These are phyloP conservation scores for Aechmea fasciata DNA, from an alignment of 176 grass and related monocot genomes.

Conservation along the genomic window DNA sequence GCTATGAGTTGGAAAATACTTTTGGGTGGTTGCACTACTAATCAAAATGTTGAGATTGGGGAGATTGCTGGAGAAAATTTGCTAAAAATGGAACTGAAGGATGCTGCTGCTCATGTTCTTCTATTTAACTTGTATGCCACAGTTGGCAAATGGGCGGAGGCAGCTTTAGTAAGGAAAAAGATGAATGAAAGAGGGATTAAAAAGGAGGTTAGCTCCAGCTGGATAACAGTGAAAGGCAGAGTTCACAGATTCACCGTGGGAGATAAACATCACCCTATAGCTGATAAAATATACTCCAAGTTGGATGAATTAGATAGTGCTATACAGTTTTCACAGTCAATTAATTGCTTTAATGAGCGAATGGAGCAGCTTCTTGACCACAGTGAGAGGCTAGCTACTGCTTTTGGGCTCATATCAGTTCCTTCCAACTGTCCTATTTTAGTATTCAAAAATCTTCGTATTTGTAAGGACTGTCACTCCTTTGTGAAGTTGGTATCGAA, in stretches of 20 bases:
- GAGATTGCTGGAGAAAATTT: slow-evolving; percentile 11
- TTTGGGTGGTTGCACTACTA: slow-evolving; percentile 17
- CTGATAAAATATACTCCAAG: slow-evolving; percentile 14
- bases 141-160: slow-evolving; percentile 8
- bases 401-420: slow-evolving; percentile 10
- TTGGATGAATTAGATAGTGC: slow-evolving; percentile 12
- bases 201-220: slow-evolving; percentile 20
- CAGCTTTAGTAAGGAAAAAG: slow-evolving; percentile 14
- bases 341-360: slow-evolving; percentile 7
- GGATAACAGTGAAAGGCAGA: slow-evolving; percentile 17
- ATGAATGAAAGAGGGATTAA: slow-evolving; percentile 24
- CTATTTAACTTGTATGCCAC: slow-evolving; percentile 16
- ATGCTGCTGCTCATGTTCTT: slow-evolving; percentile 16
- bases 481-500: slow-evolving; percentile 11
- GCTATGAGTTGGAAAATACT: slow-evolving; percentile 19
- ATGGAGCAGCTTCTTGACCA: slow-evolving; percentile 21
- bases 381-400: slow-evolving; percentile 20
- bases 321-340: slow-evolving; percentile 1
- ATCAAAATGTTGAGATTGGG: slow-evolving; percentile 14
- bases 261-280: slow-evolving; percentile 17
- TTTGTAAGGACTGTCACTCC: slow-evolving; percentile 11
- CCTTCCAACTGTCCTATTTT: slow-evolving; percentile 1
- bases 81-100: slow-evolving; percentile 3
- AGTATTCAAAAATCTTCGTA: slow-evolving; percentile 14
- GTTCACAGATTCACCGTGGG: slow-evolving; percentile 20